These are phyloP conservation scores for Lasiodiplodia sp. DNA, from an alignment of 2,329 filamentous ascomycete species.

Conservation along the genomic window DNA sequence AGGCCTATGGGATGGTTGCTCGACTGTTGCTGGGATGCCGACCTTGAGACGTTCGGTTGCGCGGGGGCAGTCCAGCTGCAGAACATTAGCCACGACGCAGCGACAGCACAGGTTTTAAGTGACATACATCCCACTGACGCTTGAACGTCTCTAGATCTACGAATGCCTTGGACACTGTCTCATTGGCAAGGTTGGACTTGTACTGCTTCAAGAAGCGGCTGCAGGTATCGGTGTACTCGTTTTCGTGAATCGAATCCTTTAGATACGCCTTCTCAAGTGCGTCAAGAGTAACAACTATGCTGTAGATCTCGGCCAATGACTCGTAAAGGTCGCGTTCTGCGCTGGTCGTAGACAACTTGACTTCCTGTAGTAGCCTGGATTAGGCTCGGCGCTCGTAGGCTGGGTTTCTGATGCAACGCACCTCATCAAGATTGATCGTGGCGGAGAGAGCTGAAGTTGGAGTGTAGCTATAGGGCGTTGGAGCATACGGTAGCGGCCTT, in stretches of 20 bases:
- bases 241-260: constrained; percentile 90
- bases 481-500: constrained; percentile 78
- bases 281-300: constrained; percentile 94
- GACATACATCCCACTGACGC: constrained; percentile 75
- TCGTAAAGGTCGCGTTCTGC: constrained; percentile 93
- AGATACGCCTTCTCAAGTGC: constrained; percentile 96
- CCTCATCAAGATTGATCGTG: constrained; percentile 93
- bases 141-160: constrained; percentile 91
- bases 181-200: constrained; percentile 89
- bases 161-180: constrained; percentile 88
- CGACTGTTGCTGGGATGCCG: constrained; percentile 85
- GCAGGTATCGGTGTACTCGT: constrained; percentile 96
- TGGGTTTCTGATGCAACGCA: neutral
- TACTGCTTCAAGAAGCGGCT: constrained; percentile 94
- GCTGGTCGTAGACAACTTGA: constrained; percentile 85
- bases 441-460: constrained; percentile 73
- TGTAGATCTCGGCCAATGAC: constrained; percentile 95
- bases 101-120: no score
- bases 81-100: neutral
- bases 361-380: constrained; percentile 67
- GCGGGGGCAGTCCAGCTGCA: constrained; percentile 90
- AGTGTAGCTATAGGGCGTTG: constrained; percentile 89
- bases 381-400: constrained; percentile 1
- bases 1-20: constrained; percentile 60
- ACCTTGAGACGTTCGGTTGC: constrained; percentile 92